These are phyloP conservation scores for Lentinula raphanica DNA, from an alignment of 768 basidiomycete genomes.

Conservation along the genomic window DNA sequence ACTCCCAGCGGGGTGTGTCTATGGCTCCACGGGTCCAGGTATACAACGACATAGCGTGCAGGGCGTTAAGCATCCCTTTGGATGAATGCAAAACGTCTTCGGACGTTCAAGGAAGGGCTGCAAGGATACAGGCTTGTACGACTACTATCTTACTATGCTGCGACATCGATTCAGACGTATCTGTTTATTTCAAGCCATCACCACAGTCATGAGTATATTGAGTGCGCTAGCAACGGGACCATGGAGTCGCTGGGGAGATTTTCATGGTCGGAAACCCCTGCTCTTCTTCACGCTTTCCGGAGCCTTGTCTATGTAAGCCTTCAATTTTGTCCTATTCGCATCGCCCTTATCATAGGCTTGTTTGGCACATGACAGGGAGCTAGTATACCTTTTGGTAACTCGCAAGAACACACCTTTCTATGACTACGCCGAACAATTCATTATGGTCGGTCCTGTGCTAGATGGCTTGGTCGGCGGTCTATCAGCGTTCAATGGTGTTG, in stretches of 20 bases:
- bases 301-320: slow-evolving; percentile 65
- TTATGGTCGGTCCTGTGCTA: slow-evolving; percentile 71
- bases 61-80: slow-evolving; percentile 32
- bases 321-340: not conserved
- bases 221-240: slow-evolving; percentile 81
- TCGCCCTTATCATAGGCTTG: slow-evolving; percentile 6
- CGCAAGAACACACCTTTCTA: slow-evolving; percentile 42
- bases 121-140: slow-evolving; percentile 63
- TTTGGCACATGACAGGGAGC: slow-evolving; percentile 48
- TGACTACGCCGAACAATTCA: slow-evolving; percentile 59
- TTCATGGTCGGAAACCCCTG: slow-evolving; percentile 69
- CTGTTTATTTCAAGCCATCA: slow-evolving; percentile 41
- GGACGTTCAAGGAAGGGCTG: slow-evolving; percentile 54
- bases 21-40: slow-evolving; percentile 76
- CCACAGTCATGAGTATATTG: slow-evolving; percentile 70
- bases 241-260: slow-evolving; percentile 81
- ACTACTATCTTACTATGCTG: not conserved
- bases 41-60: slow-evolving; percentile 73
- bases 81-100: slow-evolving; percentile 6
- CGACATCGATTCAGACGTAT: not conserved
- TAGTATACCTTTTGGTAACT: slow-evolving; percentile 76
- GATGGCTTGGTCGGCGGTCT: slow-evolving; percentile 78
- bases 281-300: slow-evolving; percentile 64
- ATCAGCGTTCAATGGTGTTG: slow-evolving; percentile 57
- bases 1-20: slow-evolving; percentile 69